Evolutionary conservation across 2,329 filamentous ascomycete species (phyloP).

Genomic region (Colletotrichum theobromicola): DNA sequence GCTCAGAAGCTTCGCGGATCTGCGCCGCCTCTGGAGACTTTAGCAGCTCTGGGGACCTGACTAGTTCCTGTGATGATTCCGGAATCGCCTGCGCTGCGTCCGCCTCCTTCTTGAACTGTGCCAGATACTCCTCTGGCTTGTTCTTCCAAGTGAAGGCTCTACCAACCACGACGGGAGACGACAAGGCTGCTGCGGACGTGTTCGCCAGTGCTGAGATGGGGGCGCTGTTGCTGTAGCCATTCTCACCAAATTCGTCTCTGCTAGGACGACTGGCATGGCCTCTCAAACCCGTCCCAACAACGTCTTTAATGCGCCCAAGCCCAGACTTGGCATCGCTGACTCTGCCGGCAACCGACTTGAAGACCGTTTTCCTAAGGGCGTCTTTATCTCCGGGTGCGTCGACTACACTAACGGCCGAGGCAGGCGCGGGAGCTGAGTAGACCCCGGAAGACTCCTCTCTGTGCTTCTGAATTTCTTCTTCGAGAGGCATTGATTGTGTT

Average conservation of each 20-base stretch:
- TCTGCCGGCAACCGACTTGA: slow-evolving; percentile 80
- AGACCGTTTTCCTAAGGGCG: slow-evolving; percentile 67
- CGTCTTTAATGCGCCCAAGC: slow-evolving; percentile 84
- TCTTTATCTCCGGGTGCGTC: slow-evolving; percentile 60
- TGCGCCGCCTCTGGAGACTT: not conserved
- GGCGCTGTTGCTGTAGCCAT: slow-evolving; percentile 30
- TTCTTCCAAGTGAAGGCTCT: slow-evolving; percentile 69
- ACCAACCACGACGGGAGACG: slow-evolving; percentile 44
- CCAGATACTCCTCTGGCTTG: slow-evolving; percentile 65
- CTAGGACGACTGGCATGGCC: slow-evolving; percentile 61
- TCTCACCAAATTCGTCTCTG: slow-evolving; percentile 58
- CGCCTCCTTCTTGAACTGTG: slow-evolving; percentile 14
- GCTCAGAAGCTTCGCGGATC: not conserved
- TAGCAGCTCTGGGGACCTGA: not conserved
- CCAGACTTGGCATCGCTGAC: slow-evolving; percentile 83
- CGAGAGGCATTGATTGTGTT: slow-evolving; percentile 54
- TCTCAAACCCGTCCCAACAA: slow-evolving; percentile 68
- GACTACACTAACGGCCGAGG: slow-evolving; percentile 49
- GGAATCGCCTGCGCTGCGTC: slow-evolving; percentile 2
- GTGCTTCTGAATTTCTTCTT: slow-evolving; percentile 55
- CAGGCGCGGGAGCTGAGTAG: slow-evolving; percentile 48
- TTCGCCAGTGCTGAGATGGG: slow-evolving; percentile 41
- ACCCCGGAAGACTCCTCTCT: slow-evolving; percentile 50
- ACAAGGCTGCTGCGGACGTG: slow-evolving; percentile 32
- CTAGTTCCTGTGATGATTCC: slow-evolving; percentile 3